Conservation (phyloP, 345 rosid genomes). For the Schrenkiella parvula region DNA sequence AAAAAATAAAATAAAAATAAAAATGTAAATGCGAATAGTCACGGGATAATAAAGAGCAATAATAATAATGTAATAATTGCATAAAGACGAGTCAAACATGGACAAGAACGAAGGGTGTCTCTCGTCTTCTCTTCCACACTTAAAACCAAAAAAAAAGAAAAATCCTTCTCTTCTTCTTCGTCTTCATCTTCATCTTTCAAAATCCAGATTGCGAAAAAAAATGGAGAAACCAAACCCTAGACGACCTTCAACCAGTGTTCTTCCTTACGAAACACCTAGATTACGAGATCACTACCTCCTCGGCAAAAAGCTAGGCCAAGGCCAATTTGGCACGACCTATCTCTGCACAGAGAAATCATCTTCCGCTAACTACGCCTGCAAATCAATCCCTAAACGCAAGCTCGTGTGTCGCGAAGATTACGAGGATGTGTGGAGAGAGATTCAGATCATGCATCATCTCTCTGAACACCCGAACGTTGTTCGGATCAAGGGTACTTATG, state of each 20-base stretch:
- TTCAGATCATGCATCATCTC: slow-evolving; percentile 98
- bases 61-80: not conserved
- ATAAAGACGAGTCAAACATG: slow-evolving; percentile 15
- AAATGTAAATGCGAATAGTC: slow-evolving; percentile 13
- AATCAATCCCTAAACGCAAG: slow-evolving; percentile 90
- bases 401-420: slow-evolving; percentile 88
- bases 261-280: slow-evolving; percentile 82
- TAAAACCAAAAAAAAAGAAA: not conserved
- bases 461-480: slow-evolving; percentile 85
- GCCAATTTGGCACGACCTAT: slow-evolving; percentile 92
- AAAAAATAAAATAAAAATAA: not conserved
- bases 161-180: slow-evolving; percentile 1
- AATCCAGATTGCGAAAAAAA: not conserved
- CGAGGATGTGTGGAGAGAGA: slow-evolving; percentile 95
- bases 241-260: slow-evolving; percentile 47
- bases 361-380: slow-evolving; percentile 59
- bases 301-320: slow-evolving; percentile 91
- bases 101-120: slow-evolving; percentile 5
- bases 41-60: slow-evolving; percentile 1
- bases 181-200: not conserved
- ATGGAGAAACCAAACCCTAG: slow-evolving; percentile 29
- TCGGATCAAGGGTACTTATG: slow-evolving; percentile 80
- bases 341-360: slow-evolving; percentile 65
- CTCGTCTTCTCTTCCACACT: slow-evolving; percentile 3
- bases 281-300: slow-evolving; percentile 73